A percentile compares a stretch with the other conserved stretches of the same genome.
phyloP scores from a whole-genome alignment of 2,329 filamentous ascomycete species.

The Sporothrix curviconia region DNA sequence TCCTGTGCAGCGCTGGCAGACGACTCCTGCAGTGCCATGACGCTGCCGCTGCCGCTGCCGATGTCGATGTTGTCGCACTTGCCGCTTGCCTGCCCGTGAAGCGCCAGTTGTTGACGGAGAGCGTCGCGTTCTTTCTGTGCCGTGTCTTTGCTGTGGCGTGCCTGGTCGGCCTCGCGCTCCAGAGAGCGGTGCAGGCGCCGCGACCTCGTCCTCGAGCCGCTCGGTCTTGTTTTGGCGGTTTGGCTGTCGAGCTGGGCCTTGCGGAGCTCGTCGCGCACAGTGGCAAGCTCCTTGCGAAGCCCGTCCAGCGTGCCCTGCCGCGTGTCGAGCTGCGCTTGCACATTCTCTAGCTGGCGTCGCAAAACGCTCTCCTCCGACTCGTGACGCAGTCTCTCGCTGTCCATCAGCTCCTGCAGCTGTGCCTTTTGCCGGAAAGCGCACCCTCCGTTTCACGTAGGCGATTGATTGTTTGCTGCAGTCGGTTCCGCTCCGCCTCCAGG shows the following conservation, averaged over 20 bases:
- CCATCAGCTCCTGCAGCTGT: conserved; percentile 60
- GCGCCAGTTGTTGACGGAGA: conserved; percentile 38
- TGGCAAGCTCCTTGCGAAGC: conserved; percentile 58
- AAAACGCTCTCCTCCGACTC: conserved; percentile 64
- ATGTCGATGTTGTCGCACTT: conserved; percentile 2
- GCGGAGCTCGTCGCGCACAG: conserved; percentile 63
- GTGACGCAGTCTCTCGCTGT: conserved; percentile 66
- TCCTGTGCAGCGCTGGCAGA: conserved; percentile 26
- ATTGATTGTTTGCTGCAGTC: conserved; percentile 64
- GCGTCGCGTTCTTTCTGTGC: conserved; percentile 40
- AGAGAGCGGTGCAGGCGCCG: conserved; percentile 61
- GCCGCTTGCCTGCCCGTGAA: conserved; percentile 21
- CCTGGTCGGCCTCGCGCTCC: conserved; percentile 58
- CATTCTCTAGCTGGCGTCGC: conserved; percentile 64
- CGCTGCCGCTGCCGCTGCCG: too few relatives aligned
- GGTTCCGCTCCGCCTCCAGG: conserved; percentile 58
- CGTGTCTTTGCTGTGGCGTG: conserved; percentile 40
- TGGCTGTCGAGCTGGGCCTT: conserved; percentile 58
- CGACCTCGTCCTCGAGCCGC: conserved; percentile 68
- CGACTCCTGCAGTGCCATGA: conserved; percentile 24
- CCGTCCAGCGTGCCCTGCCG: conserved; percentile 60
- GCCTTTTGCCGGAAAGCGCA: conserved; percentile 61
- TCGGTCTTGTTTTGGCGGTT: conserved; percentile 56
- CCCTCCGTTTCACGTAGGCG: conserved; percentile 62
- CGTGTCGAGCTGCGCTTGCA: conserved; percentile 63